Evolutionary conservation across 805 yeast species (phyloP).

Genomic region (Suhomyces kilbournensis): DNA sequence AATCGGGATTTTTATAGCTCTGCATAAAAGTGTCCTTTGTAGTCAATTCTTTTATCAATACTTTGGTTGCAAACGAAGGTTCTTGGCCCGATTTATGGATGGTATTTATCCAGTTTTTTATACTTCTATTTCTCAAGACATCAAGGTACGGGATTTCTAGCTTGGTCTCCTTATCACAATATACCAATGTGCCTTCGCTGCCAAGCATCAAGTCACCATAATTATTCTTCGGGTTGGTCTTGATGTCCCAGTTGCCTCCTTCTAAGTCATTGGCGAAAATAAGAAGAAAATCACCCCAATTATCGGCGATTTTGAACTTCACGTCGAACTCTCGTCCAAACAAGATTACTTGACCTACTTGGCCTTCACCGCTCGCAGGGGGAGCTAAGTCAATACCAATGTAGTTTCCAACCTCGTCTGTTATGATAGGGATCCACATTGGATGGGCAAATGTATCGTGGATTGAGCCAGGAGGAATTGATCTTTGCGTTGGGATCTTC

Average conservation of each 20-base stretch:
- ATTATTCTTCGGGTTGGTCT: slow-evolving; percentile 41
- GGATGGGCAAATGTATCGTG: slow-evolving; percentile 83
- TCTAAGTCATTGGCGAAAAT: slow-evolving; percentile 85
- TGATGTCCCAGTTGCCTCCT: slow-evolving; percentile 72
- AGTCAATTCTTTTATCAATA: slow-evolving; percentile 18
- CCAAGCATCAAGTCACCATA: slow-evolving; percentile 50
- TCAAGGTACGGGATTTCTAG: slow-evolving; percentile 39
- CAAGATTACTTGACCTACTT: slow-evolving; percentile 85
- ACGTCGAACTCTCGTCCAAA: slow-evolving; percentile 94
- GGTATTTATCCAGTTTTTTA: slow-evolving; percentile 31
- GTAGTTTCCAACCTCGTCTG: slow-evolving; percentile 89
- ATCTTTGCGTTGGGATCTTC: slow-evolving; percentile 47
- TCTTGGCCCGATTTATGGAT: slow-evolving; percentile 18
- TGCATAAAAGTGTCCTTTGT: slow-evolving; percentile 19
- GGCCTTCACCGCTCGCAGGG: slow-evolving; percentile 61
- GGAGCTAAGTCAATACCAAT: slow-evolving; percentile 77
- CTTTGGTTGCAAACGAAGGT: slow-evolving; percentile 1
- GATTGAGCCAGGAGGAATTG: slow-evolving; percentile 74
- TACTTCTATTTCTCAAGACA: slow-evolving; percentile 34
- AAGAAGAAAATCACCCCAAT: slow-evolving; percentile 85
- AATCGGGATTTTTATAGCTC: slow-evolving; percentile 16
- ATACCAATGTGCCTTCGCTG: slow-evolving; percentile 73
- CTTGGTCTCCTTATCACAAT: slow-evolving; percentile 57
- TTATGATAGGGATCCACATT: slow-evolving; percentile 87
- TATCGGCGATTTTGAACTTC: slow-evolving; percentile 79